Conservation (phyloP, 2,329 filamentous ascomycete genomes). For the Microthyrium microscopicum region DNA sequence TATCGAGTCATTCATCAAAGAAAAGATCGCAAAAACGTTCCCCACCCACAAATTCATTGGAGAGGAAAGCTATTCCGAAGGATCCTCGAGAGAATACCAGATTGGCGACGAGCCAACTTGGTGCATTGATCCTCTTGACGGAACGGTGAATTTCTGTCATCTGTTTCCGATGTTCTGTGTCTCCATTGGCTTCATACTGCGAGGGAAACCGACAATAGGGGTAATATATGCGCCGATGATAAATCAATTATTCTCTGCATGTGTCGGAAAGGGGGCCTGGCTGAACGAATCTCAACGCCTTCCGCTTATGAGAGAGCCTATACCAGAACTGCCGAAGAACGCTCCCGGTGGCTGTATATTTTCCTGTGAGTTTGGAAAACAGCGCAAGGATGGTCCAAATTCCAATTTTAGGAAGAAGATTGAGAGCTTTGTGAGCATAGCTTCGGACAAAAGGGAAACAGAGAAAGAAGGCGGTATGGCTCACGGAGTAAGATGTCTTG, state of each 20-base stretch:
- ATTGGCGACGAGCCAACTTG: slow-evolving; percentile 50
- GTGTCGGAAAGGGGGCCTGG: slow-evolving; percentile 49
- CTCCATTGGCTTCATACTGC: slow-evolving; percentile 52
- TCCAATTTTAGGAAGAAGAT: slow-evolving; percentile 57
- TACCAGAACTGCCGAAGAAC: slow-evolving; percentile 43
- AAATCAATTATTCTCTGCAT: slow-evolving; percentile 52
- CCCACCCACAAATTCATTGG: slow-evolving; percentile 57
- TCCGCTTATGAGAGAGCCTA: slow-evolving; percentile 45
- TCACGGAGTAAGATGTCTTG: slow-evolving; percentile 56
- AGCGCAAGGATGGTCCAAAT: slow-evolving; percentile 46
- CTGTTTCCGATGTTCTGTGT: slow-evolving; percentile 71
- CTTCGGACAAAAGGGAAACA: slow-evolving; percentile 44
- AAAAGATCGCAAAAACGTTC: slow-evolving; percentile 40
- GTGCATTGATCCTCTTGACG: slow-evolving; percentile 63
- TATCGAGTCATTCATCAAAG: slow-evolving; percentile 54
- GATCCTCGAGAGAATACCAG: slow-evolving; percentile 50
- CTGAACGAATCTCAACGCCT: slow-evolving; percentile 47
- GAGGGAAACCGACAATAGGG: slow-evolving; percentile 45
- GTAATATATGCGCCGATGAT: slow-evolving; percentile 58
- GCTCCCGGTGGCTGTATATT: slow-evolving; percentile 57
- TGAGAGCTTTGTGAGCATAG: slow-evolving; percentile 61
- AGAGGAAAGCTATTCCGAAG: slow-evolving; percentile 59
- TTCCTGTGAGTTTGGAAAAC: slow-evolving; percentile 67
- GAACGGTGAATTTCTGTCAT: slow-evolving; percentile 67
- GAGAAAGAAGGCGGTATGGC: slow-evolving; percentile 61